Base-by-base conservation (phyloP, 2,329 filamentous ascomycete genomes). In the Didymosphaeria variabile region DNA sequence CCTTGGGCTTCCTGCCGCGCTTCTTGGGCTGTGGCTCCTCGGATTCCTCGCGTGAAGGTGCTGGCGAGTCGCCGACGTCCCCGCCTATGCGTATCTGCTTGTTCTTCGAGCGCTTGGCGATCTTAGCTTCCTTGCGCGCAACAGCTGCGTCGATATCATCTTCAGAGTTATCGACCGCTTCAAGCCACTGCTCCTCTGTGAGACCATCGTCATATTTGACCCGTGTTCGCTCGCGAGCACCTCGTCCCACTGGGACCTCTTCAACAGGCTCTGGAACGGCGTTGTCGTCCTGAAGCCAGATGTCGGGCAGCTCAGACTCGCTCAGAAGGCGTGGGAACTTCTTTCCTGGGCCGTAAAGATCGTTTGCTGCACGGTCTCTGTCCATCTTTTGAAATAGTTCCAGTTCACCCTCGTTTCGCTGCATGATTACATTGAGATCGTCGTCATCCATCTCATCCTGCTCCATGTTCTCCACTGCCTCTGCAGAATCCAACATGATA, bases 361-460 rank as follows among this genome's bases (percentile, higher is more conserved):
- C 85, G 50, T 88, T 88, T 63, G 82, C 87, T 10, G 81, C 72
- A 59, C 95, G 88, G 61, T 96, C 89, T 60, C 88, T 87, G 68
- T 99, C 95, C 63, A 99, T 87, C 69, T 90, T 83, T 73, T 93
- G 91, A 87, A 99, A 99, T 1, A 89, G 74, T 6, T 64, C 62
- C 21, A 98, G 79, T 77, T 99, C 95, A 0, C 90, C 84, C 9
- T 97, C 94, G 47, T 85, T 93, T 67, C 95, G 91, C 62, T 95
- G 94, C 81, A 98, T 91, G 63, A 99, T 91, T 82, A 95, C 85
- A 75, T 99, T 99, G 67, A 99, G 83, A 76, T 99, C 95, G 61
- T 99, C 95, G 67, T 99, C 95, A 68, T 99, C 95, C 92, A 98
- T 97, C 79, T 99, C 95, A 62, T 97, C 94, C 72, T 96, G 92